Evolutionary conservation across 805 yeast species (phyloP).

Genomic region (Teunomyces lycoperdinae): DNA sequence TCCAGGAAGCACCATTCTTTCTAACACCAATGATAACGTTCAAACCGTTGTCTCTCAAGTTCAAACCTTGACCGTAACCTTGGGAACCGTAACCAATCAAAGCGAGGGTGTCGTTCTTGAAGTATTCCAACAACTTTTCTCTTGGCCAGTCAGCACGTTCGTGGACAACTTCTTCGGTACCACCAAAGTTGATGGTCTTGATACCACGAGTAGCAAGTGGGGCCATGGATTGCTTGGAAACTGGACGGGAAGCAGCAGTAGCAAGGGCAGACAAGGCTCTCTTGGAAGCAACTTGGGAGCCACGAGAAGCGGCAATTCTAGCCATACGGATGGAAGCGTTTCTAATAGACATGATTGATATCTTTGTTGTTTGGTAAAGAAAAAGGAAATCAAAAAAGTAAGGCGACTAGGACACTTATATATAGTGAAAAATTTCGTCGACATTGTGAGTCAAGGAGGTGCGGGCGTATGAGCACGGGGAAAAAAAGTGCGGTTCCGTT

Average conservation of each 20-base stretch:
- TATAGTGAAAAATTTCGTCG: constrained; percentile 7
- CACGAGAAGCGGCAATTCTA: constrained; percentile 44
- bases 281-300: constrained; percentile 49
- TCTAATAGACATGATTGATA: constrained; percentile 41
- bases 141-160: constrained; percentile 99
- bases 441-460: constrained; percentile 2
- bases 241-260: constrained; percentile 43
- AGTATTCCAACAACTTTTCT: constrained; percentile 92
- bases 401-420: constrained; percentile 1
- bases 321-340: constrained; percentile 44
- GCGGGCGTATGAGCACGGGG: not conserved
- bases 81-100: constrained; percentile 99
- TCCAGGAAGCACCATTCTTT: constrained; percentile 99
- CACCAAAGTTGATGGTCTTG: constrained; percentile 96
- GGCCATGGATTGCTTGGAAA: constrained; percentile 35
- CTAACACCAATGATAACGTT: constrained; percentile 98
- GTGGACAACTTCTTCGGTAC: constrained; percentile 91
- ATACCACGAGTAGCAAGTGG: constrained; percentile 78
- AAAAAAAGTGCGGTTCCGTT: not conserved
- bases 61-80: constrained; percentile 99
- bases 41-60: constrained; percentile 98
- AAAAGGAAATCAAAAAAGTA: constrained; percentile 1
- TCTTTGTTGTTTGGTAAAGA: constrained; percentile 2
- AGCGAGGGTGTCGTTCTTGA: constrained; percentile 97
- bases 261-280: constrained; percentile 64